Conservation (phyloP, 441 rosid genomes). For the Jatropha podagrica region DNA sequence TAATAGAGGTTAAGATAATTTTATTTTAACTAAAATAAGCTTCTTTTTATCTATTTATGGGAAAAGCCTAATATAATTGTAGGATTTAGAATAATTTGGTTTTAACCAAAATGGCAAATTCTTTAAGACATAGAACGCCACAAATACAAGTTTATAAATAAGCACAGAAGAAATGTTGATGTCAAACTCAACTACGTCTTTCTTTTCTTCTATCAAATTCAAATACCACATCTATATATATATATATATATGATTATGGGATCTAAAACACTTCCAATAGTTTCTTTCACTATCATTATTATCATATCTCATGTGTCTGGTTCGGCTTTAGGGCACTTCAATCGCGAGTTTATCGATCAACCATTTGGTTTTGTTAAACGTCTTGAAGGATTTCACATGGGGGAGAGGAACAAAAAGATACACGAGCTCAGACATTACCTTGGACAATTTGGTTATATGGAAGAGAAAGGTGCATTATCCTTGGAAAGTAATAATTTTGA, state of each 20-base stretch:
- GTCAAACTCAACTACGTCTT: not conserved
- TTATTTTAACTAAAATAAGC: no score
- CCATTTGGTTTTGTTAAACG: constrained; percentile 23
- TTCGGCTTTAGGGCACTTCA: not conserved
- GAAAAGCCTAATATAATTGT: no score
- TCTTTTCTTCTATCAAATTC: no score
- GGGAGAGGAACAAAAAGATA: constrained; percentile 11
- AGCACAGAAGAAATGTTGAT: not conserved
- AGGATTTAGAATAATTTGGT: no score
- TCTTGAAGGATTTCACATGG: constrained; percentile 29
- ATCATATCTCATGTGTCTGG: not conserved
- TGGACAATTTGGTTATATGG: constrained; percentile 22
- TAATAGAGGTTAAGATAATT: no score
- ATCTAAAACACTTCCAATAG: constrained; percentile 10
- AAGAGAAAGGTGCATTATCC: not conserved
- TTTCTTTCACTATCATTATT: constrained; percentile 4
- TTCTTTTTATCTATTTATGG: no score
- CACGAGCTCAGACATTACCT: constrained; percentile 29
- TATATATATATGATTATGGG: constrained; percentile 9
- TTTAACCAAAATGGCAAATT: no score
- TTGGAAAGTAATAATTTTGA: constrained; percentile 24
- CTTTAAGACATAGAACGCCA: no score
- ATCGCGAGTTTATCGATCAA: not conserved
- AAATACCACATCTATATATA: no score
- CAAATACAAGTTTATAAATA: no score